Conservation (phyloP, 148 eudicot genomes). For the Beta vulgaris region DNA sequence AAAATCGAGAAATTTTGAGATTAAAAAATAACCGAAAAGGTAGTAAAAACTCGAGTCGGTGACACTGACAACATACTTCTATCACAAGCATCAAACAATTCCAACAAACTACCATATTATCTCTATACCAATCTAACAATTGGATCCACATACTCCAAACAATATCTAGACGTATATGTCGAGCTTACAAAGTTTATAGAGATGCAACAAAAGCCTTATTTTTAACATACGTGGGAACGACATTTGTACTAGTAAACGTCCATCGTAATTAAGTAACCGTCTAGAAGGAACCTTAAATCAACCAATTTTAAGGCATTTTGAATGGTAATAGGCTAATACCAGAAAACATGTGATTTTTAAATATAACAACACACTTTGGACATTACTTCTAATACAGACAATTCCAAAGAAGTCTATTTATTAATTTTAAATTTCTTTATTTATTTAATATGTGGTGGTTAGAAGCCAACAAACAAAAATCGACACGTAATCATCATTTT, state of each 20-base stretch:
- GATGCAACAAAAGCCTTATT: too few species aligned
- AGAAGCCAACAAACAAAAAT: slow-evolving; percentile 26
- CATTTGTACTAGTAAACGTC: slow-evolving; percentile 2
- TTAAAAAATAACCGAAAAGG: too few species aligned
- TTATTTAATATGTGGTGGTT: slow-evolving; percentile 30
- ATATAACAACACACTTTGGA: slow-evolving; percentile 4
- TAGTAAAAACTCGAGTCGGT: too few species aligned
- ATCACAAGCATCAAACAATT: too few species aligned
- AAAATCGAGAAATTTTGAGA: too few species aligned
- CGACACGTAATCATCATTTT: slow-evolving; percentile 31
- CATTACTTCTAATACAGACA: slow-evolving; percentile 30
- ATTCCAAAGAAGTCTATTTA: slow-evolving; percentile 7
- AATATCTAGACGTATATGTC: too few species aligned
- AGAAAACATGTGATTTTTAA: slow-evolving; percentile 24
- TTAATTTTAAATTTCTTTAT: neutral
- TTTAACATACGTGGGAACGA: slow-evolving; percentile 10
- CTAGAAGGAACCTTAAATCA: slow-evolving; percentile 26
- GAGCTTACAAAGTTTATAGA: too few species aligned
- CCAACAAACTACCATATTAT: too few species aligned
- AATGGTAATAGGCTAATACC: neutral
- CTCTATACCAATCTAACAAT: too few species aligned
- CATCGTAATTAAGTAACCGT: slow-evolving; percentile 18
- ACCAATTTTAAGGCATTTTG: neutral
- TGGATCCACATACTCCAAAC: too few species aligned
- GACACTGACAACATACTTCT: too few species aligned